Evolutionary conservation across 371 early-diverging fungal genomes (phyloP).

Genomic region (Apophysomyces trapeziformis): DNA sequence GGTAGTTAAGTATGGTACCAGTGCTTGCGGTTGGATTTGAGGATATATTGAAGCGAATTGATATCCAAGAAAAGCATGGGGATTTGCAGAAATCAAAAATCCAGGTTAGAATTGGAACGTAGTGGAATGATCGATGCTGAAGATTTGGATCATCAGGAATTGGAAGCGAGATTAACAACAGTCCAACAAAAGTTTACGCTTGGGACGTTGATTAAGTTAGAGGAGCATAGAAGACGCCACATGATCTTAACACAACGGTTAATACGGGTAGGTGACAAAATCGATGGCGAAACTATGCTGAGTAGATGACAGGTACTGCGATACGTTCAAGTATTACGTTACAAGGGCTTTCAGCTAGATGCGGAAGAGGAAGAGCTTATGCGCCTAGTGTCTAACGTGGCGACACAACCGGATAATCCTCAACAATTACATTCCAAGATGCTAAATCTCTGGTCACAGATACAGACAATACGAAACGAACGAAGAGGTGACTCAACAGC

Average conservation of each 20-base stretch:
- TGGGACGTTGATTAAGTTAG: conserved; percentile 36
- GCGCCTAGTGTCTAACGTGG: conserved; percentile 14
- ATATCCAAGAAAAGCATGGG: conserved; percentile 69
- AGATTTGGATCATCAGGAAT: conserved; percentile 24
- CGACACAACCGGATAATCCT: conserved; percentile 15
- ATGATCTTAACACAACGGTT: conserved; percentile 31
- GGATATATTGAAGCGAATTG: conserved; percentile 83
- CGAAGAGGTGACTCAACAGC: neutral
- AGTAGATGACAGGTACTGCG: conserved; percentile 20
- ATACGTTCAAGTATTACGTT: conserved; percentile 30
- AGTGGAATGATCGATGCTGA: neutral
- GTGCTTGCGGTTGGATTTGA: conserved; percentile 91
- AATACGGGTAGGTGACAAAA: conserved; percentile 27
- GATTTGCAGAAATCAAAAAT: conserved; percentile 38
- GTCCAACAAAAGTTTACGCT: conserved; percentile 36
- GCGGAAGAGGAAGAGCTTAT: conserved; percentile 24
- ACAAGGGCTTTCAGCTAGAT: conserved; percentile 27
- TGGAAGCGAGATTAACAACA: conserved; percentile 31
- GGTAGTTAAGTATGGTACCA: conserved; percentile 73
- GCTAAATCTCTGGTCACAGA: conserved; percentile 12
- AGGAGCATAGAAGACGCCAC: conserved; percentile 47
- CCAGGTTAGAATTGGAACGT: conserved; percentile 19
- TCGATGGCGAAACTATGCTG: neutral
- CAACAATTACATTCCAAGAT: conserved; percentile 21
- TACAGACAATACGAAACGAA: conserved; percentile 17